Evolutionary conservation across 352 stramenopile genomes (phyloP).

Genomic region (Phytophthora uliginosa): DNA sequence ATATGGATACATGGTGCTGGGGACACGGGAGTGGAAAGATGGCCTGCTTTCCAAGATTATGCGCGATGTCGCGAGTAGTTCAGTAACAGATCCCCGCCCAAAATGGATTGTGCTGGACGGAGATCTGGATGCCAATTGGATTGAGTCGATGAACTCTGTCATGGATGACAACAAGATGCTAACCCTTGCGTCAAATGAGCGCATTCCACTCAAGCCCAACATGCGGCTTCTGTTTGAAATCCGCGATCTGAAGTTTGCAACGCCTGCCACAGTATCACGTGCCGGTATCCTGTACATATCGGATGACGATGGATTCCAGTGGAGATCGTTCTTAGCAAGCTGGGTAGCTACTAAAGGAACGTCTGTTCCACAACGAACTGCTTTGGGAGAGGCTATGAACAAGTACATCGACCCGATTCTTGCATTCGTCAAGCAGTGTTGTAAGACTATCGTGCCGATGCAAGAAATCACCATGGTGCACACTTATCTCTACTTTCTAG

Average conservation of each 20-base stretch:
- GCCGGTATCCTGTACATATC: slow-evolving; percentile 97
- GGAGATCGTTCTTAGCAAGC: slow-evolving; percentile 92
- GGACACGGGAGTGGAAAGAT: slow-evolving; percentile 97
- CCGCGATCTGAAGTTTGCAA: slow-evolving; percentile 95
- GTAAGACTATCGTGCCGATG: slow-evolving; percentile 90
- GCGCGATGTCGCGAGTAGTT: slow-evolving; percentile 88
- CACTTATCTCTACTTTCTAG: slow-evolving; percentile 93
- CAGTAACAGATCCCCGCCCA: slow-evolving; percentile 64
- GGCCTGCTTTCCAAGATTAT: slow-evolving; percentile 96
- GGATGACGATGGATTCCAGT: slow-evolving; percentile 93
- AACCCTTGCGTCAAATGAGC: slow-evolving; percentile 95
- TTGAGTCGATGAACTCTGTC: slow-evolving; percentile 93
- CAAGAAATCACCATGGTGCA: slow-evolving; percentile 95
- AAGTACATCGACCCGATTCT: slow-evolving; percentile 91
- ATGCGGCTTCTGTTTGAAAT: slow-evolving; percentile 98
- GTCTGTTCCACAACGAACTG: slow-evolving; percentile 59
- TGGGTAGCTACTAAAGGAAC: slow-evolving; percentile 88
- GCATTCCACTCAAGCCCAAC: slow-evolving; percentile 95
- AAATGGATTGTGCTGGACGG: slow-evolving; percentile 98
- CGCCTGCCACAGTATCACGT: slow-evolving; percentile 94
- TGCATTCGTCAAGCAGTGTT: slow-evolving; percentile 88
- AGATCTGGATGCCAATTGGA: slow-evolving; percentile 89
- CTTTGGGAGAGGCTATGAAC: slow-evolving; percentile 76
- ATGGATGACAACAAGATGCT: slow-evolving; percentile 94
- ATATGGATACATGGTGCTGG: slow-evolving; percentile 97